Base-by-base conservation (phyloP, 2,329 filamentous ascomycete genomes). In the Nothophoma quercina region DNA sequence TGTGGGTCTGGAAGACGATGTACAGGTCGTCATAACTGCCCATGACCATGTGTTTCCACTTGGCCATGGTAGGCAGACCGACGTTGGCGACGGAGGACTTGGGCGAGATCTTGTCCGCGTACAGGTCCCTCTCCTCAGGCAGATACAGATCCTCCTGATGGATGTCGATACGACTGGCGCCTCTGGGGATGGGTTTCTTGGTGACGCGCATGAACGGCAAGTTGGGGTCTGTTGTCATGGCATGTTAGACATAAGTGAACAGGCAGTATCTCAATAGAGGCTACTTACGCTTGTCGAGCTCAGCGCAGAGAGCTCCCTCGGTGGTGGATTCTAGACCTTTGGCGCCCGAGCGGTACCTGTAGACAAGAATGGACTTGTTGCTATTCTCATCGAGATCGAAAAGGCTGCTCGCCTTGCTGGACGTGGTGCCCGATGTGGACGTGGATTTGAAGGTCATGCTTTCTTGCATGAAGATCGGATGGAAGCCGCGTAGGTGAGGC, bases 11-110 rank as follows among this genome's bases (percentile, higher is more conserved):
- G 40, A 73, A 78, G 15, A 81, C 75, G 54, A 81, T 80, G 64
- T 78, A 81, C n/a, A 81, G 70, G 28, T 80, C 75, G 19, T 78
- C 72, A 56, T 74, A 81, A 50, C 72, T 75, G 49, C 78, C 76
- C 50, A 79, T 68, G 13, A 81, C 62, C 56, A 79, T 67, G 30
- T 77, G 72, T 53, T 77, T 78, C 73, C 77, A 78, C 59, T 78
- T 79, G 8, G 77, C 75, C 23, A 64, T 62, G 9, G 69, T 72
- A 5, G 78, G 78, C 18, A 81, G 69, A 39, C 77, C 76, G 51
- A 81, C 70, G 44, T 78, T 78, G 16, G 79, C 79, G 45, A 81
- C 68, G 1, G 74, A 77, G n/a, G 73, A 73, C 63, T 79, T 77
- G 66, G 74, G 74, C 42, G 78, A 78, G 22, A 78, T 77, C 57